Evolutionary conservation across 2,329 filamentous ascomycete genomes (phyloP), one percentile per base, ranked within the genome.

Genomic region (Aspergillus flavus): DNA sequence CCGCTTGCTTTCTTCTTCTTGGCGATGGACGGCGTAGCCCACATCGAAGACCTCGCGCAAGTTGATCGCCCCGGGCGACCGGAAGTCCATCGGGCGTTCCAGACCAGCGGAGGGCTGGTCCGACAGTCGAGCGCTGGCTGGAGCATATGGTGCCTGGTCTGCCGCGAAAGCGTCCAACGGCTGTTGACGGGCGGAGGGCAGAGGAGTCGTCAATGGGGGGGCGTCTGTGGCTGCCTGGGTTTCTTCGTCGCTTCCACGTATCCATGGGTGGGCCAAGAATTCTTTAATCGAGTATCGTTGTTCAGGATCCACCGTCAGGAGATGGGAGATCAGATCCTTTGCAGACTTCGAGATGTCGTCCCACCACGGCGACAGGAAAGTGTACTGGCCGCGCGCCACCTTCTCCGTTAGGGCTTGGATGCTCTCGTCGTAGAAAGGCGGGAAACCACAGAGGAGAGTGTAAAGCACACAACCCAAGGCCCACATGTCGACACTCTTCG

Each of bases 401-500:
- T 99, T 99, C 76, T 99, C 94, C 1, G 95, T 98, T 64, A 99
- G 86, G 0, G 96, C 91, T 74, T 97, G 93, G 69, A 99, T 98
- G 73, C 93, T 97, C 81, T 99, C 95, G 71, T 99, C 95, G 78
- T 99, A 97, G 80, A 99, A 99, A 3, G 95, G 95, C 11, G 95
- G 95, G 82, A 99, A 99, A 16, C 95, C 95, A 72, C 95, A 99
- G 19, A 99, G 90, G 1, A 99, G 83, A 0, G 95, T 99, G 82
- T 99, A 99, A 6, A 99, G 84, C 12, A 99, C 95, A 76, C 95
- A 99, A 16, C 95, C 95, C 36, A 99, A 81, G 4, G 95, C 95
- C 95, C 95, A 99, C 95, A 99, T 99, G 75, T 99, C 95, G 53
- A 99, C 95, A 58, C 93, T 96, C 84, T 98, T 99, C 43, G 94